Base-by-base conservation (phyloP, 768 basidiomycete species). In the Mycena filopes region DNA sequence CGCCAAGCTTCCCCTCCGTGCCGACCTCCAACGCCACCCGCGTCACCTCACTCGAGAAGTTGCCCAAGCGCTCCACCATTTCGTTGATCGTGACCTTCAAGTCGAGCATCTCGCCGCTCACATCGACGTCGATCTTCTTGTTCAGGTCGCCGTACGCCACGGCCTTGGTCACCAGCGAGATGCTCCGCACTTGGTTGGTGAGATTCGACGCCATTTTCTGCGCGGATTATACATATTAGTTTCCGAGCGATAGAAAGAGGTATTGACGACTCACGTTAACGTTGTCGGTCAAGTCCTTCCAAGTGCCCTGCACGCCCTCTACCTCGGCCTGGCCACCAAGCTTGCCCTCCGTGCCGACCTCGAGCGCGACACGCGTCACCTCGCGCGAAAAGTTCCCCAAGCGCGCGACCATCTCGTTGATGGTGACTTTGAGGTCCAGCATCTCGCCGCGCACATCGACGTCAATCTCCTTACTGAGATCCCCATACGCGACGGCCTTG, bases 101-200 rank as follows among this genome's bases (percentile, higher is more conserved):
- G 75, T 94, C 92, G 63, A 92, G 79, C 60, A 98, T 97, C 79
- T 98, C 96, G 21, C 96, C 96, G 26, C 89, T 85, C 13, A 90
- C 92, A 72, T 95, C 94, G 71, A 97, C 95, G 62, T 95, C 93
- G 71, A 98, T 96, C 75, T 93, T 94, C 76, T 93, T 93, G 54
- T 87, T 90, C 70, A 95, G 79, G 77, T 98, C 95, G 25, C 96
- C 96, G 54, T 91, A 80, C 0, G 95, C 96, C 74, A 98, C 95
- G 23, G 96, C 96, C 79, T 94, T 96, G 21, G 96, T 98, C 65
- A 98, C 96, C 65, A 89, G 87, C 8, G 95, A 93, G 63, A 96
- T 96, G 51, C 92, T 93, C 60, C 96, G 88, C 67, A 95, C 93
- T 82, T 95, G 93, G 59, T 87, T 87, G 15, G 91, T 94, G 63